Evolutionary conservation across 163 green algal species (phyloP), one percentile per base, ranked within the genome.

Genomic region (Scenedesmus sp.): DNA sequence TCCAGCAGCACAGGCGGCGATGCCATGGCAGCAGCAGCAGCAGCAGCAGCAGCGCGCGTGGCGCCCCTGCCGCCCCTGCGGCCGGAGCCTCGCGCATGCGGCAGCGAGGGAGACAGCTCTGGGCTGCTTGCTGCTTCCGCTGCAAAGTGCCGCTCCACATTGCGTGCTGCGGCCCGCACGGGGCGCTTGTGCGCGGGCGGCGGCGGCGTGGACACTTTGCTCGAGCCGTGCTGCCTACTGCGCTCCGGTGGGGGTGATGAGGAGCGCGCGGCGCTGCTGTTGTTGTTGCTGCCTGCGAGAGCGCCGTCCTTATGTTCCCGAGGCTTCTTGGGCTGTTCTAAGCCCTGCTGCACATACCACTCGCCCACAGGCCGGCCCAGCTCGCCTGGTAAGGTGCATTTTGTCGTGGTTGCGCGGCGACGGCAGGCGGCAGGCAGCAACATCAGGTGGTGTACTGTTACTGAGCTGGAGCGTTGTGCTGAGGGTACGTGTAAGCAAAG

Each of bases 271-370:
- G 81, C 18, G 55, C 34, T 62, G 82, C 15, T 76, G 82, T 55
- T 86, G 82, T 26, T 76, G 82, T 55, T 86, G 81, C 81, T 64
- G 81, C 55, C 55, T 23, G 7, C 0, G 34, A 86, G 18, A 20
- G n/a, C 8, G 4, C 54, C 34, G 57, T 86, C 57, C 56, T 88
- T 88, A 18, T 12, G 18, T n/a, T 92, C 79, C 1, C 79, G 79
- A 4, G 77, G 88, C 79, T 92, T 88, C 88, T 92, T 88, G 60
- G 77, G 88, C 55, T 82, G 82, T 46, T 92, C 82, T 1, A 92
- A 56, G 13, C 89, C 82, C 34, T 90, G 82, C 55, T 57, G n/a
- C 1, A 86, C n/a, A n/a, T 92, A 92, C 88, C 88, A 92, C 82
- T 92, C 88, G 34, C 88, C 88, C 0, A 92, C 88, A 73, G 88